Percentiles rank a stretch among this genome's conserved stretches.
These are phyloP conservation scores for Nigrospora sphaerica DNA, from an alignment of 2,329 filamentous ascomycete genomes.

Conservation along the genomic window DNA sequence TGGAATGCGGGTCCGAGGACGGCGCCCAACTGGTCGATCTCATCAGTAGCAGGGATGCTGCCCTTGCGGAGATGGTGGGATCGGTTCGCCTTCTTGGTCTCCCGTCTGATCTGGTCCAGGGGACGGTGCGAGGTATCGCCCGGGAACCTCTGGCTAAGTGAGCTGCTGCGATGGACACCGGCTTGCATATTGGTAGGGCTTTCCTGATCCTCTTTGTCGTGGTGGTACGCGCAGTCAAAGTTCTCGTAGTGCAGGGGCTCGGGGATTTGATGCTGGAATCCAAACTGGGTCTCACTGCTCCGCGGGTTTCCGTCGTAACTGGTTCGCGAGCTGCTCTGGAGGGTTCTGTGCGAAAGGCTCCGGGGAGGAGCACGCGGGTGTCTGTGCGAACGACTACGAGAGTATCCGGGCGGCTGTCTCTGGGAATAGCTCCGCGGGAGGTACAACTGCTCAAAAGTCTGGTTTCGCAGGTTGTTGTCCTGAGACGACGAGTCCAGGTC, in stretches of 20 bases:
- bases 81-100: constrained; percentile 59
- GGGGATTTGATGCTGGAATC: not conserved
- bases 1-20: constrained; percentile 63
- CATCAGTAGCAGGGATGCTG: constrained; percentile 62
- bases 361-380: too few relatives aligned
- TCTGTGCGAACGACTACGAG: too few relatives aligned
- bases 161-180: constrained; percentile 17
- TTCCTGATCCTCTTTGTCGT: not conserved
- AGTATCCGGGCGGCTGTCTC: too few relatives aligned
- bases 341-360: too few relatives aligned
- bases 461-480: too few relatives aligned
- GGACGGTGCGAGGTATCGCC: constrained; percentile 61
- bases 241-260: not conserved
- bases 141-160: constrained; percentile 52
- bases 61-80: constrained; percentile 59
- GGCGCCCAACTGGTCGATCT: constrained; percentile 73
- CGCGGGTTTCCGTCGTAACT: too few relatives aligned
- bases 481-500: too few relatives aligned
- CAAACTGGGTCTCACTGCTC: too few relatives aligned
- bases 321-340: too few relatives aligned
- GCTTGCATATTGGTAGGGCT: not conserved
- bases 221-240: not conserved
- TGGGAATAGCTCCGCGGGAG: too few relatives aligned
- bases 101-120: constrained; percentile 57
- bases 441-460: too few relatives aligned